Percentiles rank a stretch among this genome's conserved stretches.
Conservation (phyloP, 106 monocot genomes). For the Dioscorea dumetorum region DNA sequence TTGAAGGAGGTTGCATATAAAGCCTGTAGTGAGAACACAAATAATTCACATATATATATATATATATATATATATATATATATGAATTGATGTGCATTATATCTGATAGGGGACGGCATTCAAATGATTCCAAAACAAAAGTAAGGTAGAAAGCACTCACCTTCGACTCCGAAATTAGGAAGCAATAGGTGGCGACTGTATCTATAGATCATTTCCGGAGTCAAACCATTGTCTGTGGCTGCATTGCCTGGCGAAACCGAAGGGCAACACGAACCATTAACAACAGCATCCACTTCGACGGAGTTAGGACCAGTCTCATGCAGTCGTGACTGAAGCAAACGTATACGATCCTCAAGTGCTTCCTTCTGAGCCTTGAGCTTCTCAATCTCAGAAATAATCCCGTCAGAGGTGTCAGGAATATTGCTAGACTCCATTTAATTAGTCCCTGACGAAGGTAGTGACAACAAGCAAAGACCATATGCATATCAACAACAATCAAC, state of each 20-base stretch:
- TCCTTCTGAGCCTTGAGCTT: conserved; percentile 53
- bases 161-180: conserved; percentile 87
- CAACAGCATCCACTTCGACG: not conserved
- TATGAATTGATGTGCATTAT: no score
- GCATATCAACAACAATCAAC: no score
- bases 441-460: no score
- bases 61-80: no score
- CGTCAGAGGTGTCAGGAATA: not conserved
- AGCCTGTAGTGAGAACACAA: no score
- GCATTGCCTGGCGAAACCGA: not conserved
- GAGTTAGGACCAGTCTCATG: not conserved
- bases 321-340: conserved; percentile 42
- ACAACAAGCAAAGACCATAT: no score
- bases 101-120: not conserved
- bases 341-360: conserved; percentile 52
- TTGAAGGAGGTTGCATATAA: no score
- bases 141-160: conserved; percentile 10
- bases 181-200: conserved; percentile 91
- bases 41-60: no score
- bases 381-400: conserved; percentile 34
- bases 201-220: conserved; percentile 70
- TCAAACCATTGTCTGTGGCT: conserved; percentile 29
- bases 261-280: not conserved
- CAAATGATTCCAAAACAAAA: not conserved
- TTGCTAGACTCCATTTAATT: not conserved